These are phyloP conservation scores for Theobroma grandiflorum DNA, from an alignment of 441 rosid genomes.

Conservation along the genomic window DNA sequence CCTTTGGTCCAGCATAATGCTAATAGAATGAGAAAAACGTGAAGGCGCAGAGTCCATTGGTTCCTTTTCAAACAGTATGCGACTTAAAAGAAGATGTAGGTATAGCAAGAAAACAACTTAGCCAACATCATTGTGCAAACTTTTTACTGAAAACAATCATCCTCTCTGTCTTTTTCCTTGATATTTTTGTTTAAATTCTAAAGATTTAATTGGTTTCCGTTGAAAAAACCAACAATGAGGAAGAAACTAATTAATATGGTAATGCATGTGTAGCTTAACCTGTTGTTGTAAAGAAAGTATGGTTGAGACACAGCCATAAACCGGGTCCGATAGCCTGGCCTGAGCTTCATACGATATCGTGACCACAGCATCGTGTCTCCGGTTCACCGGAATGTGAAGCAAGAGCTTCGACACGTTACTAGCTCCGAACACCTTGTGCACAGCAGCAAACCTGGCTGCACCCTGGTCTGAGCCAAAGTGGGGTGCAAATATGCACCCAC, in stretches of 20 bases:
- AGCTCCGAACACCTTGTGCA: conserved; percentile 94
- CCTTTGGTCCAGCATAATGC: neutral
- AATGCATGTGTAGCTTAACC: conserved; percentile 41
- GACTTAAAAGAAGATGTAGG: neutral
- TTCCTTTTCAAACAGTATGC: neutral
- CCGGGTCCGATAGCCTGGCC: conserved; percentile 92
- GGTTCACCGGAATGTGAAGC: conserved; percentile 77
- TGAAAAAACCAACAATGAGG: neutral
- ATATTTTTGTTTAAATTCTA: too few species aligned
- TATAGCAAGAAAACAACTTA: neutral
- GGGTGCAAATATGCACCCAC: conserved; percentile 91
- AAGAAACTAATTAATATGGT: neutral
- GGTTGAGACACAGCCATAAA: conserved; percentile 90
- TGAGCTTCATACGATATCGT: conserved; percentile 93
- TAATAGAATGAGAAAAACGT: conserved; percentile 15
- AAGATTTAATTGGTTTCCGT: neutral
- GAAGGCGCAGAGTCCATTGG: neutral
- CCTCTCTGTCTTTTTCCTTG: too few species aligned
- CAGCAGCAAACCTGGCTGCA: conserved; percentile 88
- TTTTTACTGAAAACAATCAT: too few species aligned
- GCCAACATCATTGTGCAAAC: neutral
- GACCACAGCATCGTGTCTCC: conserved; percentile 87
- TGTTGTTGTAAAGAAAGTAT: conserved; percentile 92
- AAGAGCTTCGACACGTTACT: conserved; percentile 87
- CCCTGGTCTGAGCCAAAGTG: conserved; percentile 89